Conservation (phyloP, 148 eudicot species). For the Chenopodium suecicum region DNA sequence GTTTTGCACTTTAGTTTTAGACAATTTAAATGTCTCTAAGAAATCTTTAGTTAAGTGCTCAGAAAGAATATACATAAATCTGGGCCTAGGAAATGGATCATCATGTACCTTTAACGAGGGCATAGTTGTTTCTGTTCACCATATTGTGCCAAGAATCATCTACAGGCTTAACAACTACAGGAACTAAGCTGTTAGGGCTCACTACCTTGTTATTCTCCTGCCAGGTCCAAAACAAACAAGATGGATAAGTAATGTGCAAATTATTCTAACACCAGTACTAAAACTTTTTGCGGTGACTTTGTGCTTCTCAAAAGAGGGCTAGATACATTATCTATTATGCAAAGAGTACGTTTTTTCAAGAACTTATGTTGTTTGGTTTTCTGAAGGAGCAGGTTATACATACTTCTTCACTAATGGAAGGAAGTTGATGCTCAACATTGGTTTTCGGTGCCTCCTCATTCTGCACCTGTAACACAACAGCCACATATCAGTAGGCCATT, state of each 20-base stretch:
- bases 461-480: slow-evolving; percentile 26
- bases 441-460: slow-evolving; percentile 28
- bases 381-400: slow-evolving; percentile 6
- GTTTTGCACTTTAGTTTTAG: neutral
- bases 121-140: slow-evolving; percentile 27
- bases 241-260: slow-evolving; percentile 1
- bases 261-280: neutral
- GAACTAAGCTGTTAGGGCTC: slow-evolving; percentile 26
- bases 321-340: too few relatives aligned
- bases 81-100: neutral
- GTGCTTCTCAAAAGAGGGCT: neutral
- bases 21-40: neutral
- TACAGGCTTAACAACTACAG: slow-evolving; percentile 24
- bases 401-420: slow-evolving; percentile 39
- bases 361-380: neutral
- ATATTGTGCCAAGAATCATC: slow-evolving; percentile 30
- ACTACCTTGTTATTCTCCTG: slow-evolving; percentile 13
- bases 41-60: neutral
- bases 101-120: slow-evolving; percentile 32
- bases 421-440: slow-evolving; percentile 28
- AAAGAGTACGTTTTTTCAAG: too few relatives aligned
- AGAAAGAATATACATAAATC: neutral
- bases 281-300: neutral
- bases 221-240: slow-evolving; percentile 1
- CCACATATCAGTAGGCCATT: slow-evolving; percentile 6